These are phyloP conservation scores for Naumovozyma baii DNA, from an alignment of 805 yeast genomes.

Conservation along the genomic window DNA sequence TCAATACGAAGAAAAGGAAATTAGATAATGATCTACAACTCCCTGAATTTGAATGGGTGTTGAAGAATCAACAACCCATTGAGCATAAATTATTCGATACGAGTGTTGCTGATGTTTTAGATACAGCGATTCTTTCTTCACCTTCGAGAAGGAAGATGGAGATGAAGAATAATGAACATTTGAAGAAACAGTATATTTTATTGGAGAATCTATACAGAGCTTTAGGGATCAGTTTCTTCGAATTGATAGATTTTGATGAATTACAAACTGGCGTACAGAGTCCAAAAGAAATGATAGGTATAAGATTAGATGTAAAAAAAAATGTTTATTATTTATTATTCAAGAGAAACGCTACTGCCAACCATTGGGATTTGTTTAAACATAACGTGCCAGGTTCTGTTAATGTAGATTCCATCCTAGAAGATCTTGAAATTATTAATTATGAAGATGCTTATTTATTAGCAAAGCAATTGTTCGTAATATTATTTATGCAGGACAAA, in stretches of 20 bases:
- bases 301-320: conserved; percentile 34
- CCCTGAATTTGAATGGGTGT: conserved; percentile 19
- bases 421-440: conserved; percentile 6
- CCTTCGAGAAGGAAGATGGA: conserved; percentile 21
- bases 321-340: conserved; percentile 29
- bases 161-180: not conserved
- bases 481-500: conserved; percentile 10
- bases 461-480: conserved; percentile 20
- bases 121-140: conserved; percentile 19
- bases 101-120: conserved; percentile 15
- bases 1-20: not conserved
- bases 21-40: conserved; percentile 1
- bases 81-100: conserved; percentile 24
- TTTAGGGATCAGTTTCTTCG: conserved; percentile 35
- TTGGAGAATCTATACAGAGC: conserved; percentile 31
- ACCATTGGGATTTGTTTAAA: conserved; percentile 29
- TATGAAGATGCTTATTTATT: conserved; percentile 19
- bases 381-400: conserved; percentile 31
- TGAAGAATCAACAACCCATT: conserved; percentile 10
- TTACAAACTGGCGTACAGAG: conserved; percentile 9
- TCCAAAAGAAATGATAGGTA: conserved; percentile 26
- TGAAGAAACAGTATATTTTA: conserved; percentile 10
- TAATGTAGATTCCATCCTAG: conserved; percentile 13
- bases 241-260: conserved; percentile 31
- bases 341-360: conserved; percentile 21